These are phyloP conservation scores for Paradendryphiella salina DNA, from an alignment of 2,329 filamentous ascomycete species.

Conservation along the genomic window DNA sequence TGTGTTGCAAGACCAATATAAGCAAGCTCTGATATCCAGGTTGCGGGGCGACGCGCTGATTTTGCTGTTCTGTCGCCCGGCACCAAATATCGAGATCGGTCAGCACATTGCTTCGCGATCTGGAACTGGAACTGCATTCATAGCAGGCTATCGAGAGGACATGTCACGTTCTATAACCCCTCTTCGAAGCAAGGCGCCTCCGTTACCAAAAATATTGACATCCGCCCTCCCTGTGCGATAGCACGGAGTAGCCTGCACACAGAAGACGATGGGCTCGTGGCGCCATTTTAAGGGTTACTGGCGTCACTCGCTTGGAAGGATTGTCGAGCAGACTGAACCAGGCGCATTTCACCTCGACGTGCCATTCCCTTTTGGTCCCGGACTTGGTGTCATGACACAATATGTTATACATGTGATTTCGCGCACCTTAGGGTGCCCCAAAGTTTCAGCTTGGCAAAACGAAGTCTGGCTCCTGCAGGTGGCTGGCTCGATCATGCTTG, in stretches of 20 bases:
- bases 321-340: conserved; percentile 24
- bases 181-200: conserved; percentile 16
- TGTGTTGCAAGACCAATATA: conserved; percentile 25
- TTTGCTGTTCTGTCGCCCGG: conserved; percentile 26
- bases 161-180: conserved; percentile 1
- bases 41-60: conserved; percentile 40
- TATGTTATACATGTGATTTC: conserved; percentile 33
- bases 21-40: conserved; percentile 28
- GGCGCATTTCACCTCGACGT: conserved; percentile 6
- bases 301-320: conserved; percentile 30
- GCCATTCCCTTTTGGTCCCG: conserved; percentile 23
- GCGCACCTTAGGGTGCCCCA: conserved; percentile 24
- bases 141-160: conserved; percentile 10
- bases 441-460: conserved; percentile 24
- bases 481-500: conserved; percentile 26
- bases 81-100: conserved; percentile 24
- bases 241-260: conserved; percentile 32
- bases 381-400: conserved; percentile 30
- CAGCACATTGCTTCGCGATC: conserved; percentile 15
- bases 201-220: conserved; percentile 20
- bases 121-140: conserved; percentile 10
- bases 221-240: conserved; percentile 15
- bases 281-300: conserved; percentile 19
- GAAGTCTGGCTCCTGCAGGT: conserved; percentile 32
- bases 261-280: conserved; percentile 21